Conservation (phyloP, 257 asterid genomes). For the Avicennia marina region DNA sequence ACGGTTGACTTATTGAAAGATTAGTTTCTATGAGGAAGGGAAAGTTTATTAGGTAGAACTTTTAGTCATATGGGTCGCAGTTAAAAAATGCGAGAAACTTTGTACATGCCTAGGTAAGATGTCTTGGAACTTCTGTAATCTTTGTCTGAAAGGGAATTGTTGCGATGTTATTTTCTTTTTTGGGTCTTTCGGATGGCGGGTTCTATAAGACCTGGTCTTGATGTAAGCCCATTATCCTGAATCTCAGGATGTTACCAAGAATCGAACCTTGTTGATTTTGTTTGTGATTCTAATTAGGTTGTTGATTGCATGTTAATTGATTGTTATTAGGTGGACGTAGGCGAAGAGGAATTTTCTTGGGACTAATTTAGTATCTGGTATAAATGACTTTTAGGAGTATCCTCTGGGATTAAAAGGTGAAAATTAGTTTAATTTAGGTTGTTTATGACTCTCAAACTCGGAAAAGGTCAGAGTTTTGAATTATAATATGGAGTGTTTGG, state of each 20-base stretch:
- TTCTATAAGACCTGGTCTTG: conserved; percentile 7
- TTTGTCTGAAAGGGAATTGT: neutral
- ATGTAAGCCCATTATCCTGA: neutral
- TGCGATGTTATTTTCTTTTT: neutral
- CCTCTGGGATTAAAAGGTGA: neutral
- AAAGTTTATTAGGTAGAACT: conserved; percentile 6
- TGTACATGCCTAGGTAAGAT: conserved; percentile 24
- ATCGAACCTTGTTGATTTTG: conserved; percentile 17
- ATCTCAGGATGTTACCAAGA: conserved; percentile 31
- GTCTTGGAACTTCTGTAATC: neutral
- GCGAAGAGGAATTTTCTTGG: neutral
- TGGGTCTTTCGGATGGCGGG: neutral
- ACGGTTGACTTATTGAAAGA: conserved; percentile 9
- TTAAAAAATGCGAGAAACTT: conserved; percentile 26
- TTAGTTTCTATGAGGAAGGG: conserved; percentile 2
- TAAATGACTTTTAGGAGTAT: neutral
- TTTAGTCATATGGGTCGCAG: conserved; percentile 30
- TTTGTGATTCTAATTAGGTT: conserved; percentile 9
- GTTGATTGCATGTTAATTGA: conserved; percentile 15
- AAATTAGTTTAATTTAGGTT: neutral
- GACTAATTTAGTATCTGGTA: conserved; percentile 1
- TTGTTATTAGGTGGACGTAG: neutral
- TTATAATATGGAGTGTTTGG: conserved; percentile 45
- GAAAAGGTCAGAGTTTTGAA: neutral
- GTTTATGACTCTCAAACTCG: neutral